Percentiles rank a stretch among this genome's conserved stretches.
Evolutionary conservation across 169 alveolate species (phyloP).

Genomic region (Eimeria maxima): DNA sequence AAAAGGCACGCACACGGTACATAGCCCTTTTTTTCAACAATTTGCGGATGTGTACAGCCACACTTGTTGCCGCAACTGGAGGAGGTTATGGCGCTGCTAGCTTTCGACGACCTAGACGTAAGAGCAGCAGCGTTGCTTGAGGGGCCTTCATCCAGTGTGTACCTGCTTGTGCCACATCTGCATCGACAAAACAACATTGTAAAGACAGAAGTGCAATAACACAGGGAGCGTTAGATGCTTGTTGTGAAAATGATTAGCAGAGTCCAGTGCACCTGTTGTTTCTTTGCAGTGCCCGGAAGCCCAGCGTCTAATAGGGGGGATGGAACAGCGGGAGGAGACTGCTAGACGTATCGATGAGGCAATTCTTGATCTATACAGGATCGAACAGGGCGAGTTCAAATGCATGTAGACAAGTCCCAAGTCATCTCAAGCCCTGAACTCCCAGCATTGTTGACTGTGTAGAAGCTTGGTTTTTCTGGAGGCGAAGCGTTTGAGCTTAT

Average conservation of each 20-base stretch:
- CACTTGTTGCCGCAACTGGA: slow-evolving; percentile 81
- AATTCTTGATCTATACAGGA: slow-evolving; percentile 79
- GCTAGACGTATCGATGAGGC: slow-evolving; percentile 84
- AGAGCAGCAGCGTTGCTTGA: not conserved
- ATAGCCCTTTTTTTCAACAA: not conserved
- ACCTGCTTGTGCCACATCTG: not conserved
- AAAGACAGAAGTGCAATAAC: not conserved
- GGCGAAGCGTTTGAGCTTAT: not conserved
- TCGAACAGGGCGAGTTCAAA: slow-evolving; percentile 78
- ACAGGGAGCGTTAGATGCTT: not conserved
- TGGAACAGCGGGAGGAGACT: slow-evolving; percentile 82
- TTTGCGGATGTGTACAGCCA: slow-evolving; percentile 66
- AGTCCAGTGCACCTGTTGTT: not conserved
- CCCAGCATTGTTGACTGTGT: not conserved
- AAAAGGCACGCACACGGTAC: not conserved
- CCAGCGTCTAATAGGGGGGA: slow-evolving; percentile 80
- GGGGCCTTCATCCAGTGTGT: not conserved
- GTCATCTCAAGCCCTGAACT: not conserved
- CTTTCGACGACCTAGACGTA: slow-evolving; percentile 82
- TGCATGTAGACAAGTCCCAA: not conserved
- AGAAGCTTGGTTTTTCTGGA: not conserved
- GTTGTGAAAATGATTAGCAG: not conserved
- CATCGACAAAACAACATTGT: not conserved
- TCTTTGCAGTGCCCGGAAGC: slow-evolving; percentile 81
- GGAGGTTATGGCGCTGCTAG: slow-evolving; percentile 83